Evolutionary conservation across 805 yeast species (phyloP).

Genomic region (Teunomyces atbi): DNA sequence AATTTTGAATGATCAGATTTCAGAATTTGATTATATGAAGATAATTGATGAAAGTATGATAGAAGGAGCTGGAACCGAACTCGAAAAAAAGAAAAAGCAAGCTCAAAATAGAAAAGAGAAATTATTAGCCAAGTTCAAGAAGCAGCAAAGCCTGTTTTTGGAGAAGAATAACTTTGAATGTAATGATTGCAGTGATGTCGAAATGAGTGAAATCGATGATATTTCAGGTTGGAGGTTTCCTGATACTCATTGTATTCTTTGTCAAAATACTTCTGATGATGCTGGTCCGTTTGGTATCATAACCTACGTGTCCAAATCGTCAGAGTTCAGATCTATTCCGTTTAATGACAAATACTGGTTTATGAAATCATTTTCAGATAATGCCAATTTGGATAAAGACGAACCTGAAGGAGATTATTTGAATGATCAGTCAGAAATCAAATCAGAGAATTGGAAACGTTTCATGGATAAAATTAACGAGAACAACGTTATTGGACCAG

Average conservation of each 20-base stretch:
- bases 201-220: conserved; percentile 35
- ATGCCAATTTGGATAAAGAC: conserved; percentile 37
- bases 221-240: conserved; percentile 62
- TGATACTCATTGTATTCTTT: conserved; percentile 71
- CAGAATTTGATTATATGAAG: conserved; percentile 20
- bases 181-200: conserved; percentile 38
- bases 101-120: conserved; percentile 72
- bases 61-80: conserved; percentile 31
- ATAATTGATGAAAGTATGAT: conserved; percentile 17
- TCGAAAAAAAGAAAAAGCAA: conserved; percentile 58
- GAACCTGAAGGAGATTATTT: conserved; percentile 16
- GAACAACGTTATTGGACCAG: conserved; percentile 62
- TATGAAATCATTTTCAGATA: conserved; percentile 57
- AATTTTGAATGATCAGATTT: conserved; percentile 17
- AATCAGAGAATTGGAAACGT: conserved; percentile 33
- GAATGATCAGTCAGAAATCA: conserved; percentile 8
- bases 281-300: conserved; percentile 76
- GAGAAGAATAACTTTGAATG: conserved; percentile 43
- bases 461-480: conserved; percentile 38
- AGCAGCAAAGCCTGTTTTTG: conserved; percentile 75
- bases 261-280: conserved; percentile 70
- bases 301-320: conserved; percentile 55
- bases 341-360: conserved; percentile 64
- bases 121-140: conserved; percentile 73
- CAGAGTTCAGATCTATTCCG: conserved; percentile 65